A percentile compares a stretch with the other conserved stretches of the same genome.
Conservation (phyloP, 176 grass and related monocot genomes). For the Leersia perrieri region DNA sequence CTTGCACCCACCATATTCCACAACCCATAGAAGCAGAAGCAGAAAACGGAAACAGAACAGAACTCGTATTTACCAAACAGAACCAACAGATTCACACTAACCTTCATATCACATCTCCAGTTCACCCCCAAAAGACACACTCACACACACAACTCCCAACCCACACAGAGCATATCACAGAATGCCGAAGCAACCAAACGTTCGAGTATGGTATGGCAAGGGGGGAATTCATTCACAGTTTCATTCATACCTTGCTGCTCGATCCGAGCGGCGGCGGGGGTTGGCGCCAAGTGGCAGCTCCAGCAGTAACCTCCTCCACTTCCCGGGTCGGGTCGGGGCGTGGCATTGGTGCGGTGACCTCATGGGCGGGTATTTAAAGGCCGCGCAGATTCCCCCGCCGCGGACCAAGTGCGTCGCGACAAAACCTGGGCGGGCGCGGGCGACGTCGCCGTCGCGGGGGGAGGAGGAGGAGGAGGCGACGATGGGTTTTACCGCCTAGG, state of each 20-base stretch:
- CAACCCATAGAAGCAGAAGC: not conserved
- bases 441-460: constrained; percentile 30
- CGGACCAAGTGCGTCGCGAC: constrained; percentile 32
- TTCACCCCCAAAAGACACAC: not conserved
- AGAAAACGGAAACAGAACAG: not conserved
- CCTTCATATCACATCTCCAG: not conserved
- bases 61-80: not conserved
- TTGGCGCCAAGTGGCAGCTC: constrained; percentile 43
- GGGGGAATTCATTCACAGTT: no score
- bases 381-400: constrained; percentile 23
- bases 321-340: not conserved
- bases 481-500: no score
- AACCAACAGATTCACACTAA: not conserved
- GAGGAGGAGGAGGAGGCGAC: no score
- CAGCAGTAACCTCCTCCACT: not conserved
- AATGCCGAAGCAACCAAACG: constrained; percentile 16
- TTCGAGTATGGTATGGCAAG: not conserved
- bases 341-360: constrained; percentile 32
- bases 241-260: not conserved
- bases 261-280: not conserved
- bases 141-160: no score
- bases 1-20: not conserved
- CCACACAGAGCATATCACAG: not conserved
- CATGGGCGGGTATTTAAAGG: constrained; percentile 32
- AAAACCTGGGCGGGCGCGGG: constrained; percentile 2